Percentiles rank a stretch among this genome's conserved stretches.
Evolutionary conservation across 345 rosid species (phyloP).

Genomic region (Streptanthus diversifolius): DNA sequence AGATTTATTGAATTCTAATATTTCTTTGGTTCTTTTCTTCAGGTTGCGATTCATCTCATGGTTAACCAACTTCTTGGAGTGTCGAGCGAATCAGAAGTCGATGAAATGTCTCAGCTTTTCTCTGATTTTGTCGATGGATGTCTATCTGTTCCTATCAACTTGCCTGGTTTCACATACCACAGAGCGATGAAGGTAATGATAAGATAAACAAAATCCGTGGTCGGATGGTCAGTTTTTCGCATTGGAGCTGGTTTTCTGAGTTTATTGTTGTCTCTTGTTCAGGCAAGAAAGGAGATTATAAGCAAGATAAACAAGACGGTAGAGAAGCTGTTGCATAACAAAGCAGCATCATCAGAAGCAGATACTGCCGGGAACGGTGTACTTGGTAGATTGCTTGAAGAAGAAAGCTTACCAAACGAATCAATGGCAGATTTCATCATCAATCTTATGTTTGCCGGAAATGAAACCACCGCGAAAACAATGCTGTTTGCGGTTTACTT

Average conservation of each 20-base stretch:
- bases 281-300: slow-evolving; percentile 75
- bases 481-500: slow-evolving; percentile 80
- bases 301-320: slow-evolving; percentile 54
- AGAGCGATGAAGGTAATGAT: slow-evolving; percentile 65
- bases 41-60: slow-evolving; percentile 85
- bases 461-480: slow-evolving; percentile 83
- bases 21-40: slow-evolving; percentile 13
- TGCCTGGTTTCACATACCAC: slow-evolving; percentile 72
- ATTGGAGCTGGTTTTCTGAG: background rate
- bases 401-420: slow-evolving; percentile 64
- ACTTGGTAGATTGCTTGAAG: slow-evolving; percentile 63
- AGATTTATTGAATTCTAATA: background rate
- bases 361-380: slow-evolving; percentile 44
- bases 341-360: slow-evolving; percentile 1
- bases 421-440: slow-evolving; percentile 73
- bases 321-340: slow-evolving; percentile 34
- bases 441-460: slow-evolving; percentile 85
- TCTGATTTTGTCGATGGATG: slow-evolving; percentile 89
- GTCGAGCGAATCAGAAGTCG: slow-evolving; percentile 55
- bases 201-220: background rate
- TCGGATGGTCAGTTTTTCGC: background rate
- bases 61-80: slow-evolving; percentile 73
- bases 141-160: slow-evolving; percentile 71
- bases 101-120: slow-evolving; percentile 71
- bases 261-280: background rate